phyloP scores from a whole-genome alignment of 1,139 yeast species.

The Suhomyces bribrorum region DNA sequence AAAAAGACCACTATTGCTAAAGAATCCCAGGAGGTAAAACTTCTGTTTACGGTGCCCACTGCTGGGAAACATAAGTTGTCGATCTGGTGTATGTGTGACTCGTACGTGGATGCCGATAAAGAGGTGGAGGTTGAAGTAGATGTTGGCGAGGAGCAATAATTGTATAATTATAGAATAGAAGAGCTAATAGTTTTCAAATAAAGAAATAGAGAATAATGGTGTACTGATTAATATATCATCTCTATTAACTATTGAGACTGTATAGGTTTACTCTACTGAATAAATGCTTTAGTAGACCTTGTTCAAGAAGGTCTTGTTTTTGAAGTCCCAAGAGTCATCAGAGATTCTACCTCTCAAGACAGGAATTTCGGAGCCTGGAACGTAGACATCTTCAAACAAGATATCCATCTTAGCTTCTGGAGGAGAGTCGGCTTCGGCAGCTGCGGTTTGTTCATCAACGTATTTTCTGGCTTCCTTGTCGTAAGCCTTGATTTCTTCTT shows the following conservation, averaged over 20 bases:
- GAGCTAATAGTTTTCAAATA: not conserved
- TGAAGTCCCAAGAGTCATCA: conserved; percentile 87
- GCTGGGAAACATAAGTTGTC: conserved; percentile 63
- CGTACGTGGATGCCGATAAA: conserved; percentile 88
- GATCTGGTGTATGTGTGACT: conserved; percentile 88
- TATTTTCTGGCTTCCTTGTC: conserved; percentile 95
- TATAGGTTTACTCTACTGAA: not conserved
- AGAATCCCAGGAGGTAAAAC: conserved; percentile 51
- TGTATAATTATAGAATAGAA: too few species aligned
- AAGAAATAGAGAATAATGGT: too few species aligned
- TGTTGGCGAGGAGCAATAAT: conserved; percentile 24
- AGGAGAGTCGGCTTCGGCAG: conserved; percentile 90
- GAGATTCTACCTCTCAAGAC: conserved; percentile 95
- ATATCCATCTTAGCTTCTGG: conserved; percentile 96
- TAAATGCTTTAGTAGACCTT: conserved; percentile 41
- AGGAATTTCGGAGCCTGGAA: conserved; percentile 90
- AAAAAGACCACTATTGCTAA: conserved; percentile 61
- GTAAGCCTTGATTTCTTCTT: conserved; percentile 88
- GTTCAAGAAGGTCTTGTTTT: conserved; percentile 68
- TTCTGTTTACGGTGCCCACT: conserved; percentile 61
- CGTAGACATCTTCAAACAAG: conserved; percentile 94
- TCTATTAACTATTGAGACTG: not conserved
- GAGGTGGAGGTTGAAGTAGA: conserved; percentile 59
- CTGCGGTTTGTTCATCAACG: conserved; percentile 92
- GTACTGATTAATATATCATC: too few species aligned